Percentiles rank a stretch among this genome's conserved stretches.
Conservation (phyloP, 2,329 filamentous ascomycete species). For the Madurella fahalii region DNA sequence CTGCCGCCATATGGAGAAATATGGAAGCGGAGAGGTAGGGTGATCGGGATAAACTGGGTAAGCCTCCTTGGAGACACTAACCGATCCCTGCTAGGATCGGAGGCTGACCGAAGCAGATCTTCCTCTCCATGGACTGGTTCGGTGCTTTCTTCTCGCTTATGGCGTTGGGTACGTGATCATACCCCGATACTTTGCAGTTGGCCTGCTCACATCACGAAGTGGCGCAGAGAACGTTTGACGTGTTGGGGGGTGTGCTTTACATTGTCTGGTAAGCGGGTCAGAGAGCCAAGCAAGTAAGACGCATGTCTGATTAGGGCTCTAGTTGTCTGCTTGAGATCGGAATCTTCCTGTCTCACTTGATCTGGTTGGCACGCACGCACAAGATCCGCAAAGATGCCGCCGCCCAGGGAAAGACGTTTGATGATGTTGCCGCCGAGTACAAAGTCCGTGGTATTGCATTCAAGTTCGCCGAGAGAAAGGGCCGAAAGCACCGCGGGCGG, state of each 20-base stretch:
- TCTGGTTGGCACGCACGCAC: constrained; percentile 56
- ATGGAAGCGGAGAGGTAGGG: constrained; percentile 57
- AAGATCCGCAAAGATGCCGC: constrained; percentile 50
- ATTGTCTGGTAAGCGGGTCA: constrained; percentile 50
- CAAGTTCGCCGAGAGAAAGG: constrained; percentile 35
- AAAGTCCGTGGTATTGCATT: constrained; percentile 32
- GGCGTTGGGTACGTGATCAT: constrained; percentile 46
- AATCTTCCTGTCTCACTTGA: constrained; percentile 55
- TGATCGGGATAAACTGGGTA: constrained; percentile 55
- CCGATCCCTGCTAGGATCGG: neutral
- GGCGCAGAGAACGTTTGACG: constrained; percentile 57
- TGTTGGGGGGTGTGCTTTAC: constrained; percentile 57
- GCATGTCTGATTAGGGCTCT: neutral
- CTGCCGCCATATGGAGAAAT: constrained; percentile 59
- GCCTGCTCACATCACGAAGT: constrained; percentile 35
- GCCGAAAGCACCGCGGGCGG: constrained; percentile 1
- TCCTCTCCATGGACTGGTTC: constrained; percentile 55
- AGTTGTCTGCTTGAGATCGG: constrained; percentile 56
- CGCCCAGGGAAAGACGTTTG: constrained; percentile 48
- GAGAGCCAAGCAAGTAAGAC: neutral
- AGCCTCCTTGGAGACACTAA: neutral
- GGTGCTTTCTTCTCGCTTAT: constrained; percentile 62
- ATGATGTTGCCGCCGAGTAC: constrained; percentile 44
- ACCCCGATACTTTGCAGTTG: neutral
- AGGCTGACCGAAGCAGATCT: constrained; percentile 35